Evolutionary conservation across 148 eudicot genomes (phyloP).

Genomic region (Amaranthus hypochondriacus): DNA sequence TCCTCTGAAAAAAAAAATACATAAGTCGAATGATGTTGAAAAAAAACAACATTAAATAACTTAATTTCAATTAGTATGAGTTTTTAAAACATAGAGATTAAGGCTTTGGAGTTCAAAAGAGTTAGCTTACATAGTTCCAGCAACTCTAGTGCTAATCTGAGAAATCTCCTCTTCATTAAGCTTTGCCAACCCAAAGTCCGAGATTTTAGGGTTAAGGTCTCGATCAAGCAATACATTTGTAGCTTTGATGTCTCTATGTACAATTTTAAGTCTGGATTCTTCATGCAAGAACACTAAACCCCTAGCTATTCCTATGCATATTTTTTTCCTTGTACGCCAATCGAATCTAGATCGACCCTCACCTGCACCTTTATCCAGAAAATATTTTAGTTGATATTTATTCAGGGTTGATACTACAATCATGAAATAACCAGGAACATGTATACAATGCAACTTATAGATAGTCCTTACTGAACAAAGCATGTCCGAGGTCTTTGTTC

Average conservation of each 20-base stretch:
- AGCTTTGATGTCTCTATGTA: slow-evolving; percentile 20
- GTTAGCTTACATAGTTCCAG: slow-evolving; percentile 16
- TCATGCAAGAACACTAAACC: slow-evolving; percentile 19
- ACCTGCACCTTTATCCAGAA: neutral
- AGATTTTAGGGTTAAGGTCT: slow-evolving; percentile 5
- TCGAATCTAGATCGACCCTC: neutral
- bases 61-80: too few species aligned
- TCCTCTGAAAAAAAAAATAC: slow-evolving; percentile 31
- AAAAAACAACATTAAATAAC: too few species aligned
- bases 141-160: slow-evolving; percentile 18
- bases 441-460: neutral
- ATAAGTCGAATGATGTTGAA: neutral
- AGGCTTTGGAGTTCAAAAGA: neutral
- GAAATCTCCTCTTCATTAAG: slow-evolving; percentile 10
- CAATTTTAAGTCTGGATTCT: slow-evolving; percentile 9
- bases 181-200: slow-evolving; percentile 21
- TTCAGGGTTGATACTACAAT: too few species aligned
- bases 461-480: slow-evolving; percentile 19
- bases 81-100: neutral
- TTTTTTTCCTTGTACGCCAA: slow-evolving; percentile 11
- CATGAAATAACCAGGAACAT: neutral
- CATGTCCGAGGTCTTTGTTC: slow-evolving; percentile 22
- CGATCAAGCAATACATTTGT: slow-evolving; percentile 12
- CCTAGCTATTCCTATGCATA: slow-evolving; percentile 11
- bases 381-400: neutral